These are phyloP conservation scores for Omphalotus olearius DNA, from an alignment of 1,284 basidiomycete species.

Conservation along the genomic window DNA sequence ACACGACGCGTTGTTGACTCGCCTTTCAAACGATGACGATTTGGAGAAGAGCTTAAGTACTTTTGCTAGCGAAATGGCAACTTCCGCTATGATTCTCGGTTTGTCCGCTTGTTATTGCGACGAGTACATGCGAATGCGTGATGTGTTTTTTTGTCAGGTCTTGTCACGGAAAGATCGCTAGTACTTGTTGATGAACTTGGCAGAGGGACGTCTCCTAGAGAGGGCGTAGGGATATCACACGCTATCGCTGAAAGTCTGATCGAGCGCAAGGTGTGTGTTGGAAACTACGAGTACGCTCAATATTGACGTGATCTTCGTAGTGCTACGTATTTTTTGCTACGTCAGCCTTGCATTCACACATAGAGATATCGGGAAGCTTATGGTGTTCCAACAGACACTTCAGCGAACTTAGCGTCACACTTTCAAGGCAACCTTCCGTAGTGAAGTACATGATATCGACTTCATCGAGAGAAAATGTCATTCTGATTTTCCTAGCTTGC, in stretches of 20 bases:
- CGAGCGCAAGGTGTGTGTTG: constrained; percentile 49
- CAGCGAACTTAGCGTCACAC: constrained; percentile 60
- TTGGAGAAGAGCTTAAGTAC: constrained; percentile 87
- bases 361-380: background rate
- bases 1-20: constrained; percentile 80
- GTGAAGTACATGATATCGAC: constrained; percentile 53
- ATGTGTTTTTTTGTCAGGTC: constrained; percentile 38
- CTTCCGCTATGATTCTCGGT: constrained; percentile 86
- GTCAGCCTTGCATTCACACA: constrained; percentile 33
- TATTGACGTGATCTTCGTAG: constrained; percentile 34
- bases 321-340: constrained; percentile 89
- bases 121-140: background rate
- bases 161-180: constrained; percentile 72
- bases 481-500: constrained; percentile 48
- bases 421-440: constrained; percentile 69
- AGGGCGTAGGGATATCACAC: constrained; percentile 88
- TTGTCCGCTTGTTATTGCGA: constrained; percentile 3
- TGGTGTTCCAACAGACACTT: constrained; percentile 53
- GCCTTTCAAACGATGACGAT: constrained; percentile 90
- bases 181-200: constrained; percentile 91
- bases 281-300: background rate
- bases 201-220: constrained; percentile 80
- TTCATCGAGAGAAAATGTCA: constrained; percentile 9
- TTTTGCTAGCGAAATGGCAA: constrained; percentile 90
- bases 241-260: constrained; percentile 90